These are phyloP conservation scores for Quercus alba DNA, from an alignment of 306 rosid species.

Conservation along the genomic window DNA sequence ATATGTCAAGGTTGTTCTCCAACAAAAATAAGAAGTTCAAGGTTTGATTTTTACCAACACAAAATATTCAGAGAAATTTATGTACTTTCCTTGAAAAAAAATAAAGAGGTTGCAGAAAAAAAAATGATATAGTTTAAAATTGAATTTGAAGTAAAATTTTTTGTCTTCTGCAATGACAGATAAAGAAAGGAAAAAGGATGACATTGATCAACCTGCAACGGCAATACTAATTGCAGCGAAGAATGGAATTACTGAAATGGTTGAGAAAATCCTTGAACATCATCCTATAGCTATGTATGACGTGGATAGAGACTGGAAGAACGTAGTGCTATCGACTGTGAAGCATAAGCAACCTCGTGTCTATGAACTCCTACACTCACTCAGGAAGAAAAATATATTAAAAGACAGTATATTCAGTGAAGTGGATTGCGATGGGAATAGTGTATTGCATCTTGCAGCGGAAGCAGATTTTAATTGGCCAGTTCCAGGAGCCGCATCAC, in stretches of 20 bases:
- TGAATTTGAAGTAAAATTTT: too few species aligned
- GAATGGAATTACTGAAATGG: conserved; percentile 36
- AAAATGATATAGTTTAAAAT: too few species aligned
- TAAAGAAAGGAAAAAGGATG: too few species aligned
- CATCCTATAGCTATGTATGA: conserved; percentile 30
- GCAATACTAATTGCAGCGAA: background rate
- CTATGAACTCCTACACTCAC: background rate
- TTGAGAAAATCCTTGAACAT: conserved; percentile 2
- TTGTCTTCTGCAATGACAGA: background rate
- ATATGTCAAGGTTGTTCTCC: too few species aligned
- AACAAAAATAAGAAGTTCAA: too few species aligned
- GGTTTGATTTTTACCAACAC: too few species aligned
- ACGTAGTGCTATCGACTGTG: conserved; percentile 21
- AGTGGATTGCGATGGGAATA: conserved; percentile 5
- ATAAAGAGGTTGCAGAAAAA: too few species aligned
- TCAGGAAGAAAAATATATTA: background rate
- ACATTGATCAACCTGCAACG: too few species aligned
- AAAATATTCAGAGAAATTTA: too few species aligned
- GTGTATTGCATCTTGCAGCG: conserved; percentile 29
- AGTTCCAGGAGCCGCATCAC: conserved; percentile 33
- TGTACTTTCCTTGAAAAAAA: too few species aligned
- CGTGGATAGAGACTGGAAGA: conserved; percentile 2
- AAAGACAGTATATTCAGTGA: conserved; percentile 12
- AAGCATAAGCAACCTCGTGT: conserved; percentile 11
- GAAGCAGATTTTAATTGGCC: conserved; percentile 6